Evolutionary conservation across 495 filamentous ascomycete genomes (phyloP), one percentile per base, ranked within the genome.

Genomic region (Baudoinia panamericana): DNA sequence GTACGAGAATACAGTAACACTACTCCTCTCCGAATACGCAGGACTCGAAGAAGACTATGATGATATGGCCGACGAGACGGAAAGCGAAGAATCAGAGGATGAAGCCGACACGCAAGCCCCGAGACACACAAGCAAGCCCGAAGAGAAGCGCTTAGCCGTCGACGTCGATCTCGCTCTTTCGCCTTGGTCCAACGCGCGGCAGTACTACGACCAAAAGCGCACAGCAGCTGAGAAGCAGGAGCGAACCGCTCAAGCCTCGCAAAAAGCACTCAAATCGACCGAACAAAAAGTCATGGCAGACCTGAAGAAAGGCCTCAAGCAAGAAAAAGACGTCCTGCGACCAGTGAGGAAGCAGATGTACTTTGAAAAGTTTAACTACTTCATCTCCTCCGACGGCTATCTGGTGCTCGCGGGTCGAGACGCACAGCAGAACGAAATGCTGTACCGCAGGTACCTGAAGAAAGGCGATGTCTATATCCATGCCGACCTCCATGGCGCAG

Each of bases 291-390:
- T 96, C 17, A 68, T 70, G 8, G 72, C 78, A 8, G 84, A 93
- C 54, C 67, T 96, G 5, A 90, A 82, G 61, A 82, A 82, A 50
- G 78, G 74, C 0, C 60, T 97, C 34, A 92, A 92, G 60, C 81
- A 88, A 50, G 90, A 97, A 58, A 97, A 96, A 55, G 76, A 84
- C 18, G 61, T 93, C 13, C 65, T 96, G 2, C 80, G 84, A 36
- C 85, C 80, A 11, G 76, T 93, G 10, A 67, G 90, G 27, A 79
- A 75, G 46, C 76, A 74, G 34, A 70, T 84, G 50, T 97, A 90
- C 87, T 95, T 96, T 52, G 90, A 97, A 52, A 97, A 96, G 55
- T 97, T 93, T 50, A 58, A 73, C 12, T 95, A 81, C 65, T 97
- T 97, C 64, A 75, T 96, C 45, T 93, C 85, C 1, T 93, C 88